Conservation (phyloP, 139 green algal species). For the Tetradesmus lagerheimii region DNA sequence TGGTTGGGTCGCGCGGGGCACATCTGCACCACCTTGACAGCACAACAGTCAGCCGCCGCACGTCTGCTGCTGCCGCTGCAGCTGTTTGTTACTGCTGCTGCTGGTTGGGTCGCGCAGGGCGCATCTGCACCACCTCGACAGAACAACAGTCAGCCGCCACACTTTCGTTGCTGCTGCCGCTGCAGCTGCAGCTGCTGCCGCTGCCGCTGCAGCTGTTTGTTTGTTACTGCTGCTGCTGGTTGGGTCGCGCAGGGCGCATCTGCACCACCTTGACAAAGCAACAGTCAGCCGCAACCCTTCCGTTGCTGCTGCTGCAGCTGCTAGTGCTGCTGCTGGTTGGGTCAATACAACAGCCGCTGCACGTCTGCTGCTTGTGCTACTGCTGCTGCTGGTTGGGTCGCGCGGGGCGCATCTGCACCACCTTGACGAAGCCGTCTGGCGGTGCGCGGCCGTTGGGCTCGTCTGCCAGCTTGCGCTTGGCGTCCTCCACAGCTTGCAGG, state of each 20-base stretch:
- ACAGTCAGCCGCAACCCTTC: not conserved
- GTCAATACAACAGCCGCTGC: too few species aligned
- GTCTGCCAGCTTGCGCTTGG: constrained; percentile 45
- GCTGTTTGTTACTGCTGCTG: not conserved
- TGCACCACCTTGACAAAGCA: too few species aligned
- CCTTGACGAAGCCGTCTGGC: constrained; percentile 57
- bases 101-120: constrained; percentile 43
- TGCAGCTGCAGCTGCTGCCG: too few species aligned
- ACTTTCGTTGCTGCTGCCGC: too few species aligned
- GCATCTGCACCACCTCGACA: constrained; percentile 62
- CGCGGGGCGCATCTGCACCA: constrained; percentile 59
- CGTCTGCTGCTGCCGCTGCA: too few species aligned
- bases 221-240: not conserved
- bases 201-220: too few species aligned
- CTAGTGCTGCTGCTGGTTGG: not conserved
- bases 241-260: too few species aligned
- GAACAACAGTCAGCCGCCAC: too few species aligned
- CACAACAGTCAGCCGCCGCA: not conserved
- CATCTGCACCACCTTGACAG: too few species aligned
- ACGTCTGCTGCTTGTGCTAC: not conserved
- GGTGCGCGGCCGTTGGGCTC: not conserved
- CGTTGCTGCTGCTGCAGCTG: not conserved
- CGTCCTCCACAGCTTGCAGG: constrained; percentile 56
- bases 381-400: constrained; percentile 28
- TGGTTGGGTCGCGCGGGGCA: not conserved